These are phyloP conservation scores for Ganoderma lucidum DNA, from an alignment of 1,284 basidiomycete species.

Conservation along the genomic window DNA sequence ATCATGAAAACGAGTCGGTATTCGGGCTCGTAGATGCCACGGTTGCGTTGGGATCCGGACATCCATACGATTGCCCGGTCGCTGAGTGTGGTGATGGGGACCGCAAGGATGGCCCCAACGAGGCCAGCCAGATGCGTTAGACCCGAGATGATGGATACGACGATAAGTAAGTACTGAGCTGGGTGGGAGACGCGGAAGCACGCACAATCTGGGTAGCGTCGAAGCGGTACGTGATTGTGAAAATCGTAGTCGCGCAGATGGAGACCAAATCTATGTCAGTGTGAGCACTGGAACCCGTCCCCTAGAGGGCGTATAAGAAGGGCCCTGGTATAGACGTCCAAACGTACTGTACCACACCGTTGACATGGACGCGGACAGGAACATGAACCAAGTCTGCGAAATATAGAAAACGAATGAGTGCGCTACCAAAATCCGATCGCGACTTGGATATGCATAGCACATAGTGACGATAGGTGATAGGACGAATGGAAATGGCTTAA, in stretches of 20 bases:
- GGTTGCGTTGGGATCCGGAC: constrained; percentile 49
- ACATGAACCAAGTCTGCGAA: constrained; percentile 47
- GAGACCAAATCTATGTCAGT: constrained; percentile 44
- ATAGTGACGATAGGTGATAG: constrained; percentile 51
- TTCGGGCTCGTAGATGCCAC: constrained; percentile 56
- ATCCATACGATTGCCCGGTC: constrained; percentile 51
- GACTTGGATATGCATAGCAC: background rate
- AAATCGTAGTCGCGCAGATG: constrained; percentile 53
- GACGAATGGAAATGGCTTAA: constrained; percentile 50
- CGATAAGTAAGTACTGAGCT: background rate
- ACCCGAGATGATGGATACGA: constrained; percentile 28
- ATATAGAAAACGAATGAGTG: background rate
- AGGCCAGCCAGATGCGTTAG: constrained; percentile 52
- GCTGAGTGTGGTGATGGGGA: constrained; percentile 47
- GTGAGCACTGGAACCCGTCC: constrained; percentile 21
- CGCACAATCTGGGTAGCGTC: constrained; percentile 44
- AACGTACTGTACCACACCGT: constrained; percentile 51
- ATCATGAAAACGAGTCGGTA: constrained; percentile 53
- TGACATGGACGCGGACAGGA: constrained; percentile 48
- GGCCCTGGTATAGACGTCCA: background rate
- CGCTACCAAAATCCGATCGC: no score
- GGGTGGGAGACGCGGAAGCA: background rate
- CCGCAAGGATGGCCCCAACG: constrained; percentile 51
- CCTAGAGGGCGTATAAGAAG: background rate
- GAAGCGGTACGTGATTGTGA: constrained; percentile 51